phyloP scores from a whole-genome alignment of 208 protist genomes.

The Acanthamoeba polyphaga region DNA sequence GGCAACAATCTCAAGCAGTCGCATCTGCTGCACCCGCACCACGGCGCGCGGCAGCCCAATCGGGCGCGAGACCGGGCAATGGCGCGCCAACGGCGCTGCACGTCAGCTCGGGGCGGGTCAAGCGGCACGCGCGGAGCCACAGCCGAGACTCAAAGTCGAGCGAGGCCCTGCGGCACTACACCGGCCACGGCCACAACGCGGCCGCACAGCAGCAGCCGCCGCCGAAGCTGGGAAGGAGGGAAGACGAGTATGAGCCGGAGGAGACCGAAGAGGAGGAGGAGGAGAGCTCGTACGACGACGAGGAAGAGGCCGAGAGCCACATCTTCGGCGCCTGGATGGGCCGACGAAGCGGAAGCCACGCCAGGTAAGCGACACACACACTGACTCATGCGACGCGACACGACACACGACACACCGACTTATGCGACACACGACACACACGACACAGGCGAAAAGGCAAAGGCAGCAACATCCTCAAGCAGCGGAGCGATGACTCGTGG shows the following conservation, averaged over 20 bases:
- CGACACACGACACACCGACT: background rate
- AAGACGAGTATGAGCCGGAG: background rate
- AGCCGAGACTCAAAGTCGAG: too few species aligned
- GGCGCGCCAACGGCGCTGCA: too few species aligned
- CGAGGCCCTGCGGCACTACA: too few species aligned
- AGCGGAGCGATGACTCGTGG: conserved; percentile 30
- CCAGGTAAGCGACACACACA: background rate
- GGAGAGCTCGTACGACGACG: background rate
- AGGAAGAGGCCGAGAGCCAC: background rate
- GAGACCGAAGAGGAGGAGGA: background rate
- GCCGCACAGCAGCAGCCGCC: too few species aligned
- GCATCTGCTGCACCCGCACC: background rate
- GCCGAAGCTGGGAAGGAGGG: background rate
- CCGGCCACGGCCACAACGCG: too few species aligned
- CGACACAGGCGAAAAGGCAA: background rate
- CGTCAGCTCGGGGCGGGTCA: too few species aligned
- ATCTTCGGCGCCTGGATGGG: conserved; percentile 18
- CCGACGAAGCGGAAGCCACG: background rate
- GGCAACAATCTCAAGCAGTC: background rate
- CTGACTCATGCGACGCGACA: too few species aligned
- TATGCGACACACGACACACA: too few species aligned
- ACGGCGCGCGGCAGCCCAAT: background rate
- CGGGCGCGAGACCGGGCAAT: too few species aligned
- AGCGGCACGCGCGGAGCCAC: too few species aligned
- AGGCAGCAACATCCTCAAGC: background rate